Evolutionary conservation across 305 asterid species (phyloP).

Genomic region (Fraxinus ornus): DNA sequence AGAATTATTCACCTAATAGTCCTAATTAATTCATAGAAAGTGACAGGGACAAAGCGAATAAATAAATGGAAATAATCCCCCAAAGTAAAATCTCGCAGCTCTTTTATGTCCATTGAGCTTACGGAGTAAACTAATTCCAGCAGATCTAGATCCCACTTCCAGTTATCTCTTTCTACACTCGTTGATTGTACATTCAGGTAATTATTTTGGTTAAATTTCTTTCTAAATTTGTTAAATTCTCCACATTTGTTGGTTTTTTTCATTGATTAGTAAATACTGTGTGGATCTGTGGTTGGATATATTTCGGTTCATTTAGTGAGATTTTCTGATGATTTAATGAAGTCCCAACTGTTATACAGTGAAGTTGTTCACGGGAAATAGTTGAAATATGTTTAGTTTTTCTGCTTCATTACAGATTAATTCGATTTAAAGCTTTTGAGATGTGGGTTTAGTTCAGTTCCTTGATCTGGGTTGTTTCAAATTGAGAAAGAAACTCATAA

Average conservation of each 20-base stretch:
- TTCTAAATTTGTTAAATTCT: neutral
- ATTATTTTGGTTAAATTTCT: neutral
- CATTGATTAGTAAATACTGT: neutral
- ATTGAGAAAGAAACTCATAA: conserved; percentile 5
- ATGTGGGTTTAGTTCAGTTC: conserved; percentile 12
- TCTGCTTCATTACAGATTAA: neutral
- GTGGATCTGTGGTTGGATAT: conserved; percentile 11
- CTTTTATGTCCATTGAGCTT: conserved; percentile 18
- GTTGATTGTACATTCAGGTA: conserved; percentile 25
- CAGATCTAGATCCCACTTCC: conserved; percentile 49
- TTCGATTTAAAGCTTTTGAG: neutral
- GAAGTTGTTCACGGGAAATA: neutral
- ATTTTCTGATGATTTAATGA: conserved; percentile 2
- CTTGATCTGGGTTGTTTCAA: conserved; percentile 1
- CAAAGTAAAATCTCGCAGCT: conserved; percentile 21
- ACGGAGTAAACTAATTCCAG: conserved; percentile 24
- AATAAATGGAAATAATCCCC: conserved; percentile 6
- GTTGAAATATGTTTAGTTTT: neutral
- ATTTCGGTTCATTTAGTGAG: conserved; percentile 7
- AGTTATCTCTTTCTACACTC: conserved; percentile 17
- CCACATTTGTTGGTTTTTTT: neutral
- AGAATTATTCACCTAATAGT: neutral
- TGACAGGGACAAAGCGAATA: conserved; percentile 9
- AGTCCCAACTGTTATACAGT: conserved; percentile 9
- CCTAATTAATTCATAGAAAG: conserved; percentile 16